Base-by-base conservation (phyloP, 2,329 filamentous ascomycete genomes). In the Hypoxylon sp. region DNA sequence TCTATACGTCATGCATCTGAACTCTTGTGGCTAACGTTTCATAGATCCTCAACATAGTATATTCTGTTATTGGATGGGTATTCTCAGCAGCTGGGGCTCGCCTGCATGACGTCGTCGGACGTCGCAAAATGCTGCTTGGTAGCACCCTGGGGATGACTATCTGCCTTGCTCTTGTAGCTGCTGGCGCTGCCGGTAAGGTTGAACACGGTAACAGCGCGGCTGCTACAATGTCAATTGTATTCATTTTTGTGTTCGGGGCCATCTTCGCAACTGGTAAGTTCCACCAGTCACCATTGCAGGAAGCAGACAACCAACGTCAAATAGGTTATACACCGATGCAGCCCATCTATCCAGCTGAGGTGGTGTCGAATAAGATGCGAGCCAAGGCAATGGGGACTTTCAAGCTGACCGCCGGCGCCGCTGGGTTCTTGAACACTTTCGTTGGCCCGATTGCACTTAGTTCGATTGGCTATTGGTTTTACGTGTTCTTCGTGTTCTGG, bases 171-270 rank as follows among this genome's bases (percentile, higher is more conserved):
- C 64, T 80, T 3, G 78, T 80, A 22, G 78, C 79, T 2, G 76
- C 75, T 1, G 76, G 77, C 1, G 76, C 79, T 1, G 76, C 76
- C 0, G 76, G 75, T 1, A 76, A 76, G 14, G 71, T 77, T n/a
- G 73, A 72, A 3, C 78, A 78, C 14, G 60, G 75, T 12, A 79
- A 77, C 33, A 76, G 72, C 57, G 72, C 75, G 0, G 76, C 73
- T 0, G 77, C 80, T 2, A 78, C 71, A 20, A 73, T 71, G 20
- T 75, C 76, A 8, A 79, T 80, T 26, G 75, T 76, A 5, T 80
- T 79, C 67, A 80, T 80, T 24, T 80, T 79, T 49, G 54, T 77
- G 5, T 80, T 80, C 61, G 78, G 79, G 4, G 78, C 76, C 16
- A 65, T 77, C 5, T 80, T 78, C 64, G 70, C 72, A 2, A 69